phyloP scores from a whole-genome alignment of 2,329 filamentous ascomycete species.

The Penicillium glabrum region DNA sequence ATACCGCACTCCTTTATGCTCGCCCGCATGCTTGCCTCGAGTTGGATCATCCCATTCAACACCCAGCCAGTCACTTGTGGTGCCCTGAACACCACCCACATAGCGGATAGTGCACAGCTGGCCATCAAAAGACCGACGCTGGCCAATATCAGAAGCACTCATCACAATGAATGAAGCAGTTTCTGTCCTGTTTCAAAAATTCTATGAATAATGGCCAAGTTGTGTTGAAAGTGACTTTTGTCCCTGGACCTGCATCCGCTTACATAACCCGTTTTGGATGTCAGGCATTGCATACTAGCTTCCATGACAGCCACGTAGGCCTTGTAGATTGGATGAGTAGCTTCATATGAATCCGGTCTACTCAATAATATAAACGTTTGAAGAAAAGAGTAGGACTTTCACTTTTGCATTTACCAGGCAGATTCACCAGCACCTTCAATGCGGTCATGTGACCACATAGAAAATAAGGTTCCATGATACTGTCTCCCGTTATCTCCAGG shows the following conservation, averaged over 20 bases:
- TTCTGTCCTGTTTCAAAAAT: neutral
- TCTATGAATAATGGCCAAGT: neutral
- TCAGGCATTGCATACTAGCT: neutral
- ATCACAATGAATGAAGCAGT: neutral
- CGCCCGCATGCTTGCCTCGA: constrained; percentile 87
- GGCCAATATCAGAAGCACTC: constrained; percentile 51
- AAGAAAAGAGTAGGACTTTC: neutral
- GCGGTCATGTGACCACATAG: neutral
- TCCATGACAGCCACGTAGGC: neutral
- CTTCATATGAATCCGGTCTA: neutral
- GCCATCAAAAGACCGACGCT: constrained; percentile 77
- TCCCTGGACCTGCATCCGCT: constrained; percentile 12
- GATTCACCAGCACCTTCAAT: neutral
- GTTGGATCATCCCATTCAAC: constrained; percentile 93
- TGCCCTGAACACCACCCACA: constrained; percentile 72
- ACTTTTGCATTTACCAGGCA: neutral
- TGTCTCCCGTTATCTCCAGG: constrained; percentile 5
- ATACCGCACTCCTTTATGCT: constrained; percentile 74
- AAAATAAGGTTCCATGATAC: neutral
- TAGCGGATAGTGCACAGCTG: constrained; percentile 83
- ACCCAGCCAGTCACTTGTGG: constrained; percentile 79
- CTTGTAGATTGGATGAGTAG: neutral
- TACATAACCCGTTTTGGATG: constrained; percentile 21
- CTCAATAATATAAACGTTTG: no score
- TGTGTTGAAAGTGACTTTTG: neutral